A percentile compares a stretch with the other conserved stretches of the same genome.
Conservation (phyloP, 1,284 basidiomycete genomes). For the Exobasidium rhododendri region DNA sequence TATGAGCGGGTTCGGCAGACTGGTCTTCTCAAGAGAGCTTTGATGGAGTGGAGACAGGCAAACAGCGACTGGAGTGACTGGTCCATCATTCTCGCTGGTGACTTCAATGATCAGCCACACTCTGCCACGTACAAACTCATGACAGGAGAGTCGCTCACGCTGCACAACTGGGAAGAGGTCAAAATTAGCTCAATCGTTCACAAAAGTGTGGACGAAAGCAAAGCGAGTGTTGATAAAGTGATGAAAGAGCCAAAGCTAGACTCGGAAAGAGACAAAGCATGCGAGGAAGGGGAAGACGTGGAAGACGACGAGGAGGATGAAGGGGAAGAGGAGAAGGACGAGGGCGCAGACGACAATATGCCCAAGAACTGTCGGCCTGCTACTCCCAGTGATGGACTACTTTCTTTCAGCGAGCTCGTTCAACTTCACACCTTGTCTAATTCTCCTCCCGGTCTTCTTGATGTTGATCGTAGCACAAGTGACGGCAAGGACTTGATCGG, state of each 20-base stretch:
- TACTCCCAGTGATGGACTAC: conserved; percentile 67
- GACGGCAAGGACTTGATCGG: background rate
- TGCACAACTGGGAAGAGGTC: conserved; percentile 63
- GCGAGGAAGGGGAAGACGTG: conserved; percentile 8
- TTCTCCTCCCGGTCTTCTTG: background rate
- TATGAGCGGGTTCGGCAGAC: conserved; percentile 78
- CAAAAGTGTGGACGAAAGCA: conserved; percentile 69
- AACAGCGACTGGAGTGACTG: conserved; percentile 57
- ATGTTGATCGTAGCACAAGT: background rate
- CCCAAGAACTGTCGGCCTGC: conserved; percentile 75
- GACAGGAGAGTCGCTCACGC: conserved; percentile 60
- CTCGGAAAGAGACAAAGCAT: background rate
- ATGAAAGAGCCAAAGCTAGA: conserved; percentile 8
- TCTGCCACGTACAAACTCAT: conserved; percentile 83
- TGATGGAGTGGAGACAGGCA: conserved; percentile 34
- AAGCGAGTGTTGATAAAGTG: conserved; percentile 39
- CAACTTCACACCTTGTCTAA: conserved; percentile 59
- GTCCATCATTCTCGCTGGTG: conserved; percentile 80
- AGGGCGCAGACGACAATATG: conserved; percentile 59
- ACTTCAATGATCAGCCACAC: conserved; percentile 86
- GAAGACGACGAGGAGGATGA: conserved; percentile 29
- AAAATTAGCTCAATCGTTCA: conserved; percentile 75
- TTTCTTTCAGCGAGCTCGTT: conserved; percentile 65
- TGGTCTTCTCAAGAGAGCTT: conserved; percentile 65
- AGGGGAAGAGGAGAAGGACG: conserved; percentile 58